Conservation (phyloP, 169 alveolate species). For the Fabrea salina region DNA sequence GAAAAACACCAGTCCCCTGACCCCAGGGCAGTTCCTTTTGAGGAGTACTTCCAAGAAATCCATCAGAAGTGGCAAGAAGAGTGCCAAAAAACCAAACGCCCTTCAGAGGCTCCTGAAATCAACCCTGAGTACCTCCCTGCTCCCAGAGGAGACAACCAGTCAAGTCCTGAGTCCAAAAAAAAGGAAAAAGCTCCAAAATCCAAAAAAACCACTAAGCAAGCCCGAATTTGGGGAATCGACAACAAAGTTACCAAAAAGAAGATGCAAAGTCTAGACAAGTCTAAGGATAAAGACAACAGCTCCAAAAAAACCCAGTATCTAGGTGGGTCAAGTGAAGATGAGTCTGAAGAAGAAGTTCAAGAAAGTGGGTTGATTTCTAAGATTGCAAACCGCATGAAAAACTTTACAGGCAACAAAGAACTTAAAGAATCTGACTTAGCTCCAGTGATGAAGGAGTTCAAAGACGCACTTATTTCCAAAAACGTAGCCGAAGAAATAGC, state of each 20-base stretch:
- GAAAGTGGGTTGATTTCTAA: constrained; percentile 79
- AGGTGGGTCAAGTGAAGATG: constrained; percentile 47
- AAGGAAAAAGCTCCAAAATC: neutral
- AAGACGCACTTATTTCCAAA: constrained; percentile 80
- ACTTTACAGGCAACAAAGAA: constrained; percentile 80
- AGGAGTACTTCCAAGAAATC: neutral
- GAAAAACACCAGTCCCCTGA: neutral
- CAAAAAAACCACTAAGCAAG: neutral
- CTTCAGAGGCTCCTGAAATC: neutral
- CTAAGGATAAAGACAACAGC: neutral
- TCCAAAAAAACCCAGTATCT: neutral
- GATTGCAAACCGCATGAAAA: constrained; percentile 74
- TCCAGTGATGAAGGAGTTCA: constrained; percentile 80
- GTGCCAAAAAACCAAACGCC: neutral
- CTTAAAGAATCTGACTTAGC: constrained; percentile 83
- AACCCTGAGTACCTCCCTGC: neutral
- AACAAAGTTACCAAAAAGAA: constrained; percentile 11
- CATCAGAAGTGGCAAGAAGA: constrained; percentile 21
- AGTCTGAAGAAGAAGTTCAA: constrained; percentile 51
- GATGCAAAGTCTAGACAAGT: constrained; percentile 4
- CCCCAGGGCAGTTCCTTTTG: neutral
- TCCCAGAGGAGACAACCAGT: neutral
- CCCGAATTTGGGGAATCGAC: neutral
- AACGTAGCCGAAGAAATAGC: constrained; percentile 92
- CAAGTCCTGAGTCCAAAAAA: neutral